A percentile compares a stretch with the other conserved stretches of the same genome.
These are phyloP conservation scores for Fraxinus platypoda DNA, from an alignment of 305 asterid genomes.

Conservation along the genomic window DNA sequence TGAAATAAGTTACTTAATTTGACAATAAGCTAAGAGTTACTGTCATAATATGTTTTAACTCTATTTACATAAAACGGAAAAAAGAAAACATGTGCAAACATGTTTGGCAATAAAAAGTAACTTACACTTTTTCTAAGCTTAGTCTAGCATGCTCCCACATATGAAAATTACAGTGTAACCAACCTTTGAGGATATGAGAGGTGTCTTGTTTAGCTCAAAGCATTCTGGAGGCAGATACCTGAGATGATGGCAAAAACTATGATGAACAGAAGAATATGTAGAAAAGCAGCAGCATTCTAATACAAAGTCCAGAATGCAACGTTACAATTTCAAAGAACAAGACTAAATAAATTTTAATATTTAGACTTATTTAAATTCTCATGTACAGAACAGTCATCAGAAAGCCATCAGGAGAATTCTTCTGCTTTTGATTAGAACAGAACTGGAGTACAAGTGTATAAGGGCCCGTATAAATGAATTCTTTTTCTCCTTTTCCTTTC, in stretches of 20 bases:
- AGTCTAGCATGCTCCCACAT: not conserved
- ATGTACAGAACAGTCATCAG: not conserved
- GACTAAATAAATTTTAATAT: not conserved
- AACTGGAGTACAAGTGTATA: not conserved
- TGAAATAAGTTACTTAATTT: not conserved
- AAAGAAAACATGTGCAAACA: not conserved
- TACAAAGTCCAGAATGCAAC: not conserved
- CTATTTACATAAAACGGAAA: not conserved
- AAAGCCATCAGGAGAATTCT: not conserved
- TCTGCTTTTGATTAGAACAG: not conserved
- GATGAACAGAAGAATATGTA: not conserved
- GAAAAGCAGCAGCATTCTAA: constrained; percentile 6
- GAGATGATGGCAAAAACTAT: constrained; percentile 24
- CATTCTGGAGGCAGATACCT: constrained; percentile 99
- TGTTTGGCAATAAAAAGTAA: not conserved
- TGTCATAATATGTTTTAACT: not conserved
- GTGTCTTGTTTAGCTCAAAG: constrained; percentile 92
- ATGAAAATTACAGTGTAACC: constrained; percentile 16
- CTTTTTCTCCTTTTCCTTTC: not conserved
- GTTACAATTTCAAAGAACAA: not conserved
- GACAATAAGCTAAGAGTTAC: constrained; percentile 10
- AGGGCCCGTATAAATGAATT: not conserved
- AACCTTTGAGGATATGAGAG: constrained; percentile 95
- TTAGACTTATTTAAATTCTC: not conserved
- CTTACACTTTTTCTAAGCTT: not conserved